A percentile compares a stretch with the other conserved stretches of the same genome.
Conservation (phyloP, 495 filamentous ascomycete species). For the Talaromyces nanjingensis region DNA sequence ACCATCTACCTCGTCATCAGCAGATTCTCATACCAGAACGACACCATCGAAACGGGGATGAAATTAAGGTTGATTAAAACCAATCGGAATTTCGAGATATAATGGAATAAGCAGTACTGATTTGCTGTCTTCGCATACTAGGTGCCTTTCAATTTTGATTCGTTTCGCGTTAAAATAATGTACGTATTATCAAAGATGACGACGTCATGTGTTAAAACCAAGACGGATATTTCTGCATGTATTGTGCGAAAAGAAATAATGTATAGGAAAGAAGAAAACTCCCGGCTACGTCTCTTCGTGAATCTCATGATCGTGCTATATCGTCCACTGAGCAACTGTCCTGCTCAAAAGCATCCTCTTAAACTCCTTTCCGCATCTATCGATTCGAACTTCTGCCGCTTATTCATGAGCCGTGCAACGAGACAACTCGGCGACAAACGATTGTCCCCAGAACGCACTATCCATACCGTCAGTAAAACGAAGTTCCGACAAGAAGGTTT, state of each 20-base stretch:
- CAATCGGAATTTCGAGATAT: background rate
- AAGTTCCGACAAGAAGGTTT: background rate
- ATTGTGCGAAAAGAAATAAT: background rate
- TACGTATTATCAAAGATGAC: too few relatives aligned
- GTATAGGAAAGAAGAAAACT: background rate
- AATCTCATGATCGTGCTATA: background rate
- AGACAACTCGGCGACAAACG: constrained; percentile 68
- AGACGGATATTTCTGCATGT: background rate
- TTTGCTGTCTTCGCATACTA: background rate
- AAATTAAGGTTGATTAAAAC: background rate
- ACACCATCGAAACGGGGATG: background rate
- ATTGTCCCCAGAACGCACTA: constrained; percentile 79
- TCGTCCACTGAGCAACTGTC: background rate
- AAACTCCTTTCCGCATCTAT: background rate
- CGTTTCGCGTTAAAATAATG: too few relatives aligned
- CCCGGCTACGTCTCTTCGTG: background rate
- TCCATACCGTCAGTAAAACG: background rate
- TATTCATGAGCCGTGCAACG: constrained; percentile 35
- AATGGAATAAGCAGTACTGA: background rate
- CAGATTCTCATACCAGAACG: background rate
- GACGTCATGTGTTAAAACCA: background rate
- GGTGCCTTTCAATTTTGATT: too few relatives aligned
- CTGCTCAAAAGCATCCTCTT: background rate
- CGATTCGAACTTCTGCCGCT: background rate
- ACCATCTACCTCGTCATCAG: background rate